phyloP scores from a whole-genome alignment of 2,329 filamentous ascomycete species.

The Curvularia hawaiiensis region DNA sequence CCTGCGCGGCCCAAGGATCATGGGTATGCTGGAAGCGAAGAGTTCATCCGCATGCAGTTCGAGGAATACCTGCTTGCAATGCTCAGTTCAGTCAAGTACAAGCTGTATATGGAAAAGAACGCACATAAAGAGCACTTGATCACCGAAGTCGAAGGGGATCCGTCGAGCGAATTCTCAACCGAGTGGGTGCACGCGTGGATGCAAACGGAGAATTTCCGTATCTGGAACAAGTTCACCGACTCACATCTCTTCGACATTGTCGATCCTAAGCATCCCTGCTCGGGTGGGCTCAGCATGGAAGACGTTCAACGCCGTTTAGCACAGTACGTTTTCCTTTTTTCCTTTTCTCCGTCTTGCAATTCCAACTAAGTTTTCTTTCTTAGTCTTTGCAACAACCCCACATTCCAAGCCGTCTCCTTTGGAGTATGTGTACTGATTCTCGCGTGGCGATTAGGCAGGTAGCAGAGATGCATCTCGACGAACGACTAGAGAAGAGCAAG shows the following conservation, averaged over 20 bases:
- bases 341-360: slow-evolving; percentile 18
- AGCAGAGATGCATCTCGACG: slow-evolving; percentile 90
- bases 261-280: slow-evolving; percentile 90
- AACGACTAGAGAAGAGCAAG: slow-evolving; percentile 79
- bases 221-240: slow-evolving; percentile 77
- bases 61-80: slow-evolving; percentile 94
- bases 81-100: slow-evolving; percentile 88
- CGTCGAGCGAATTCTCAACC: slow-evolving; percentile 77
- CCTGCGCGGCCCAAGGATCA: slow-evolving; percentile 90
- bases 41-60: slow-evolving; percentile 96
- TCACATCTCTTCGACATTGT: slow-evolving; percentile 92
- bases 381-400: slow-evolving; percentile 39
- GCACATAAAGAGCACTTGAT: slow-evolving; percentile 64
- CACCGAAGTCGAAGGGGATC: slow-evolving; percentile 76
- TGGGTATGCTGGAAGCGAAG: slow-evolving; percentile 93
- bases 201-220: slow-evolving; percentile 85
- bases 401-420: slow-evolving; percentile 36
- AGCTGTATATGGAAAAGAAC: slow-evolving; percentile 56
- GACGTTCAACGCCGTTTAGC: slow-evolving; percentile 89
- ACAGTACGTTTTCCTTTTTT: slow-evolving; percentile 54
- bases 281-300: slow-evolving; percentile 89
- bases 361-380: slow-evolving; percentile 32
- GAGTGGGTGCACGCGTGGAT: slow-evolving; percentile 91
- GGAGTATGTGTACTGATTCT: slow-evolving; percentile 45
- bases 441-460: slow-evolving; percentile 65